Conservation (phyloP, 352 stramenopile genomes). For the Pythium coloratum region DNA sequence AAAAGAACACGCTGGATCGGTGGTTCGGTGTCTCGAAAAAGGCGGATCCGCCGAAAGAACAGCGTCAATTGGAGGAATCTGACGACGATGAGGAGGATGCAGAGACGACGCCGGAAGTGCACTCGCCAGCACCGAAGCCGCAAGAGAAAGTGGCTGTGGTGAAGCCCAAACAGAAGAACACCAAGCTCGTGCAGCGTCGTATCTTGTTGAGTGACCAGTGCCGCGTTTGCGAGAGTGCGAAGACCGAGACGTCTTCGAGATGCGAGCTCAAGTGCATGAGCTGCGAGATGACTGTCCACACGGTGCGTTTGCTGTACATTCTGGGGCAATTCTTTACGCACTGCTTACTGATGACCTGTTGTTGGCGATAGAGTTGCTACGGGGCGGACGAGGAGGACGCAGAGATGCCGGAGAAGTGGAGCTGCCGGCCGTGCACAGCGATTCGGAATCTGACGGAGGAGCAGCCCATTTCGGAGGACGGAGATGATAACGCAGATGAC, state of each 20-base stretch:
- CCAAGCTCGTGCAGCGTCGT: constrained; percentile 67
- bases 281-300: constrained; percentile 76
- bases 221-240: constrained; percentile 59
- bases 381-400: constrained; percentile 40
- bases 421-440: constrained; percentile 58
- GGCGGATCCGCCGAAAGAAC: constrained; percentile 1
- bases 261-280: constrained; percentile 62
- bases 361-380: constrained; percentile 45
- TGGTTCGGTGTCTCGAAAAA: constrained; percentile 53
- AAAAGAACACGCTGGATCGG: constrained; percentile 53
- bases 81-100: constrained; percentile 17
- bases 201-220: constrained; percentile 72
- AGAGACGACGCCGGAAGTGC: not conserved
- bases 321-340: constrained; percentile 30
- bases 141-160: constrained; percentile 7
- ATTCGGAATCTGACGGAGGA: constrained; percentile 39
- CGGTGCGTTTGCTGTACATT: constrained; percentile 41
- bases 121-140: not conserved
- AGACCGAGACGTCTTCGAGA: constrained; percentile 43
- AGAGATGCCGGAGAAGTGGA: constrained; percentile 43
- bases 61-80: not conserved
- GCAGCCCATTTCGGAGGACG: constrained; percentile 13
- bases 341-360: not conserved
- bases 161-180: constrained; percentile 22
- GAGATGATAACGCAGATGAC: constrained; percentile 7